Evolutionary conservation across 2,329 filamentous ascomycete genomes (phyloP), one percentile per base, ranked within the genome.

Genomic region (Colletotrichum falcatum): DNA sequence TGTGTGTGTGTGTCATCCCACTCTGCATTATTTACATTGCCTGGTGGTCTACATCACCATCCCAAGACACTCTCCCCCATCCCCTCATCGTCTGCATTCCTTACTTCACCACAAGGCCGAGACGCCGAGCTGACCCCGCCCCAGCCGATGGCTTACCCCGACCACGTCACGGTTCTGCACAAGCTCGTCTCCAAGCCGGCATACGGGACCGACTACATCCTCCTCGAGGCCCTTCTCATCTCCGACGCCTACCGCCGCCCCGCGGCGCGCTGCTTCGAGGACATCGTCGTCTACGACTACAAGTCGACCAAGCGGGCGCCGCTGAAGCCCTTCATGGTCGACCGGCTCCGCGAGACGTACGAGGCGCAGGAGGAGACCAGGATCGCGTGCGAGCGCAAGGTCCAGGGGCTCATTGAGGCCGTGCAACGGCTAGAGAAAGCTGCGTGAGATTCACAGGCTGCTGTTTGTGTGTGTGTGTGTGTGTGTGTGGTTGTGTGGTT

Each of bases 121-220:
- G 61, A 28, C 44, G 44, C n/a, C 48, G 35, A 64, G 44, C n/a
- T 49, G 35, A 64, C 56, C 71, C 16, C 16, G 63, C 51, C 39
- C 44, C 12, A 94, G 92, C 94, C 94, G 20, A 91, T 97, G 88
- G 91, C 87, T 42, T 97, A 89, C 79, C 94, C 94, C 0, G 94
- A 97, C 79, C 87, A 88, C 59, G 89, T 97, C 72, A 94, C 92
- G 0, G 93, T 96, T 26, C 92, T 95, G 75, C 94, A 97, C 81
- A 95, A 92, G 78, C 87, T 97, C 16, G 82, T 86, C 3, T 79
- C 81, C 30, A 80, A 85, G 67, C 91, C 90, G 3, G 70, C 76
- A 23, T 71, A 76, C 26, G 73, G 73, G 2, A 80, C 81, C 0
- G 76, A 81, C 23, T 86, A 87, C 26, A 87, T 95, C 72, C 79